Base-by-base conservation (phyloP, 2,329 filamentous ascomycete genomes). In the Phaeosphaeriaceae sp. region DNA sequence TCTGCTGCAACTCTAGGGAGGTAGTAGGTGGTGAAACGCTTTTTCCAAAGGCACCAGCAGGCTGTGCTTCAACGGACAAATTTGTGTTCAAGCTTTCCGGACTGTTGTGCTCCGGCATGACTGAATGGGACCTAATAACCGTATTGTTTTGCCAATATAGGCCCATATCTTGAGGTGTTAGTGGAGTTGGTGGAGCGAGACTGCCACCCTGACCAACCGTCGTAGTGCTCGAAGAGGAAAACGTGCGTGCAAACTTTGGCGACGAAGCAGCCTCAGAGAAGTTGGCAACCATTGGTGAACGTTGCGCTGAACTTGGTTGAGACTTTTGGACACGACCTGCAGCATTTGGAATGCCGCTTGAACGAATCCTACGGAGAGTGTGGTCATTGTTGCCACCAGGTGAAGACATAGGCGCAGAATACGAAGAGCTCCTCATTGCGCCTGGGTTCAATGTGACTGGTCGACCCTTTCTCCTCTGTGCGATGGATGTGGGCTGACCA, bases 211-310 rank as follows among this genome's bases (percentile, higher is more conserved):
- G 53, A 46, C 67, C 67, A 37, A 70, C 54, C 3, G 70, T 73
- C 6, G 66, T 62, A n/a, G 62, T 60, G 34, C 69, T 73, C 16
- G 71, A 73, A 4, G 68, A 62, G 2, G 71, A 73, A 26, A 71
- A 67, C 2, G 76, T 68, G 16, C 76, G 70, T 7, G 69, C 64
- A 41, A 76, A 76, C 42, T 76, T 77, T 11, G 77, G 76, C 11
- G 76, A 79, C n/a, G 73, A 72, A 49, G 76, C 76, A 48, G 76
- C 74, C n/a, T 79, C 76, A 4, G 74, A 69, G 52, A 80, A 80
- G 28, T 71, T 76, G 44, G 72, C 68, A 28, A 70, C 67, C 63
- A 80, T 69, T 17, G 78, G 78, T 16, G 78, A 81, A 11, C 77
- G 74, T 57, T 80, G 78, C 17, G 77, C 74, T 17, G 77, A 76